Percentiles rank a stretch among this genome's conserved stretches.
phyloP scores from a whole-genome alignment of 2,329 filamentous ascomycete genomes.

The Teratosphaeria gauchensis region DNA sequence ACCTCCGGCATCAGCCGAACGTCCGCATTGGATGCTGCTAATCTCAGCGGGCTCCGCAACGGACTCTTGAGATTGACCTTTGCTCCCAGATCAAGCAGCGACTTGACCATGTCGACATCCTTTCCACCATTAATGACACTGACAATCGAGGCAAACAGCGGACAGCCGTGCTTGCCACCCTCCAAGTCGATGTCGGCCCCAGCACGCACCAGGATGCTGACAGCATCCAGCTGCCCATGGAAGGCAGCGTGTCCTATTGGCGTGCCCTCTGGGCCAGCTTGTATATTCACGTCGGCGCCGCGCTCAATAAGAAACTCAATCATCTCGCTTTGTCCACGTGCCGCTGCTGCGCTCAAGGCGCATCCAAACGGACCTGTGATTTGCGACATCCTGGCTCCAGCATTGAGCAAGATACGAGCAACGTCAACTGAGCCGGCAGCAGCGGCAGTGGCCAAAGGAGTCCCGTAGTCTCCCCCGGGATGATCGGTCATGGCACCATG shows the following conservation, averaged over 20 bases:
- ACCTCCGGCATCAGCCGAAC: constrained; percentile 19
- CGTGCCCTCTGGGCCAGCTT: constrained; percentile 14
- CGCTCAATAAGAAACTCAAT: constrained; percentile 16
- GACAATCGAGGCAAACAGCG: constrained; percentile 21
- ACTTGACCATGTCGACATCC: constrained; percentile 18
- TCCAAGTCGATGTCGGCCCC: constrained; percentile 13
- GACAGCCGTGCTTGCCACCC: constrained; percentile 15
- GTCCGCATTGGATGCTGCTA: constrained; percentile 11
- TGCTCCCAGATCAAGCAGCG: constrained; percentile 19
- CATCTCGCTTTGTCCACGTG: constrained; percentile 14
- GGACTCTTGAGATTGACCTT: constrained; percentile 7
- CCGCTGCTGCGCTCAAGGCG: constrained; percentile 16
- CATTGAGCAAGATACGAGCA: constrained; percentile 16
- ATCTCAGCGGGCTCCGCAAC: constrained; percentile 8
- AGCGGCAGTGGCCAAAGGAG: constrained; percentile 13
- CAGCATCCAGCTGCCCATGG: constrained; percentile 6
- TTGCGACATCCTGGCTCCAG: constrained; percentile 16
- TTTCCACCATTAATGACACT: constrained; percentile 10
- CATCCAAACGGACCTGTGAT: constrained; percentile 11
- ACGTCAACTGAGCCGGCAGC: constrained; percentile 9
- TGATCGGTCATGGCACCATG: constrained; percentile 16
- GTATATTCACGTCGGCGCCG: constrained; percentile 15
- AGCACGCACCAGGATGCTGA: constrained; percentile 5
- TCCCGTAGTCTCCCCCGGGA: constrained; percentile 11
- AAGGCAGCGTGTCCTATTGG: constrained; percentile 14